These are phyloP conservation scores for Venturia pyrina DNA, from an alignment of 2,329 filamentous ascomycete species.

Conservation along the genomic window DNA sequence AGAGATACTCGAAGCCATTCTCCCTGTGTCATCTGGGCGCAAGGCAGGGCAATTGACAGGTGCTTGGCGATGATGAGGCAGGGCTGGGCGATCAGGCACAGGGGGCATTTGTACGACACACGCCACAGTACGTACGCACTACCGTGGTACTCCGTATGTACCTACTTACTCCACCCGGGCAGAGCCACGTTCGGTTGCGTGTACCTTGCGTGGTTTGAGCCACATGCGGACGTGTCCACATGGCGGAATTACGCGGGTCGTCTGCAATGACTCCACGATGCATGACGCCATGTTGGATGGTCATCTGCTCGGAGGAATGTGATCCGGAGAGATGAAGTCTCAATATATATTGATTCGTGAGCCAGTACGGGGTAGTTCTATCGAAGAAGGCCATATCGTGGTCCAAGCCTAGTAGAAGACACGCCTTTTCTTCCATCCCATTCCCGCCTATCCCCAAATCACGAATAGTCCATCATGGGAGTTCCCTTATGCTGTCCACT, in stretches of 20 bases:
- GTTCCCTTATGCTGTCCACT: too few relatives aligned
- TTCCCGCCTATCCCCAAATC: too few relatives aligned
- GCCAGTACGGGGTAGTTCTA: too few relatives aligned
- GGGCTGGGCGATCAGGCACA: background rate
- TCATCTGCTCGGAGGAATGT: background rate
- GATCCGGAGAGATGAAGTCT: too few relatives aligned
- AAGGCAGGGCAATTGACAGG: background rate
- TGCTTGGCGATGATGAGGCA: background rate
- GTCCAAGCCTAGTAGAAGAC: too few relatives aligned
- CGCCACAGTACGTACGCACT: too few relatives aligned
- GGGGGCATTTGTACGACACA: background rate
- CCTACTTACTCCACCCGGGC: background rate
- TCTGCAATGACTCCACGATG: background rate
- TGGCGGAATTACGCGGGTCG: background rate
- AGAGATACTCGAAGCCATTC: background rate
- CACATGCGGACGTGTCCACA: background rate
- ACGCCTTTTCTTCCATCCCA: too few relatives aligned
- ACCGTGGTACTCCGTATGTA: too few relatives aligned
- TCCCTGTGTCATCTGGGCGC: background rate
- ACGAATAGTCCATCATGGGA: too few relatives aligned
- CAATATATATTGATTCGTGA: too few relatives aligned
- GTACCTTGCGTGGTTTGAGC: background rate
- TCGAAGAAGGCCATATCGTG: too few relatives aligned
- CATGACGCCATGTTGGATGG: background rate
- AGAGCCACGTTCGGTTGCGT: background rate